Evolutionary conservation across 306 rosid genomes (phyloP).

Genomic region (Inga oerstediana): DNA sequence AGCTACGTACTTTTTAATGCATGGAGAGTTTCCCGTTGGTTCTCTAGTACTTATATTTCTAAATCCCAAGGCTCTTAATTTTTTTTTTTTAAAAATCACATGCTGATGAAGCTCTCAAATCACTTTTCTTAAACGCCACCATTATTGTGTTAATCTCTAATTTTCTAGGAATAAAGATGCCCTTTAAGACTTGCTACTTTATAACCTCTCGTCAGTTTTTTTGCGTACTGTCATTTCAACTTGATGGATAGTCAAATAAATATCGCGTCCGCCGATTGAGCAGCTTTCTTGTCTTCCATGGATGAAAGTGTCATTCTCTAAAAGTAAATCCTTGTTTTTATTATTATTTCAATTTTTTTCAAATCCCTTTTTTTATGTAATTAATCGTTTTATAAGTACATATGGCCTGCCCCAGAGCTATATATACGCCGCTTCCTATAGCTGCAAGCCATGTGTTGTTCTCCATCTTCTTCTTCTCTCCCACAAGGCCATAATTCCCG

Average conservation of each 20-base stretch:
- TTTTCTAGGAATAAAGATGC: neutral
- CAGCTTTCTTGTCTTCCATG: constrained; percentile 22
- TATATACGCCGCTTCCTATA: constrained; percentile 29
- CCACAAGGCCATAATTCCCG: neutral
- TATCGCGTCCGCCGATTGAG: neutral
- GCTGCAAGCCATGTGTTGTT: constrained; percentile 24
- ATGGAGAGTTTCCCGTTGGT: neutral
- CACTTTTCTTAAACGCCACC: neutral
- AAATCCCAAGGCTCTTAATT: neutral
- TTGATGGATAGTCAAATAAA: neutral
- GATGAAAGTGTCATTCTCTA: constrained; percentile 19
- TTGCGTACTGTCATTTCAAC: neutral
- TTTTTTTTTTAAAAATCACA: neutral
- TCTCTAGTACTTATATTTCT: neutral
- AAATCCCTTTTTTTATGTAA: constrained; percentile 35
- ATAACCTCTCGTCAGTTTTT: neutral
- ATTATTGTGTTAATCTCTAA: neutral
- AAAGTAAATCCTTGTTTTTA: constrained; percentile 36
- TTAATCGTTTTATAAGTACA: constrained; percentile 7
- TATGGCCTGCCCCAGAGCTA: neutral
- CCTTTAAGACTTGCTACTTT: neutral
- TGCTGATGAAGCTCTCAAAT: neutral
- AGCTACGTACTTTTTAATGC: neutral
- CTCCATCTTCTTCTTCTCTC: neutral
- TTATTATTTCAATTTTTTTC: neutral